Percentiles rank a stretch among this genome's conserved stretches.
These are phyloP conservation scores for Penicillium diatomitis DNA, from an alignment of 495 filamentous ascomycete genomes.

Conservation along the genomic window DNA sequence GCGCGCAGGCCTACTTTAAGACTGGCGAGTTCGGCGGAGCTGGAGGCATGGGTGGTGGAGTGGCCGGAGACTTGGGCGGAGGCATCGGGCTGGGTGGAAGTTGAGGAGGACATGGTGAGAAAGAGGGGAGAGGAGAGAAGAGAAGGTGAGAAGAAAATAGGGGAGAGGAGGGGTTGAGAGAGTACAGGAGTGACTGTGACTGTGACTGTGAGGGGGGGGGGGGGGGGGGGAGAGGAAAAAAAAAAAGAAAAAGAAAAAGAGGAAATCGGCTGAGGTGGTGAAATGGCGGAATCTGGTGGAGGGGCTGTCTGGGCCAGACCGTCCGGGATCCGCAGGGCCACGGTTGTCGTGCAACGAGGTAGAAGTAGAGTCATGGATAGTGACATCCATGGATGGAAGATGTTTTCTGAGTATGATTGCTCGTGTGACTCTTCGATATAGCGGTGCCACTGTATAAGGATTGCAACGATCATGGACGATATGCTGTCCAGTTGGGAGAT, in stretches of 20 bases:
- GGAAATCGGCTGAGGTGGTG: conserved; percentile 4
- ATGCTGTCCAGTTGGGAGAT: too few species aligned
- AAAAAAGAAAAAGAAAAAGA: conserved; percentile 3
- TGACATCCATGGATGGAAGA: too few species aligned
- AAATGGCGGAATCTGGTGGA: conserved; percentile 8
- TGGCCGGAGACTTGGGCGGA: conserved; percentile 41
- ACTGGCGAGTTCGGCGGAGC: conserved; percentile 83
- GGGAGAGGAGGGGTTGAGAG: conserved; percentile 4
- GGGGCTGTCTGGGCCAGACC: too few species aligned
- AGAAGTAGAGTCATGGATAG: too few species aligned
- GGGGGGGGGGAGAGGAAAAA: conserved; percentile 13
- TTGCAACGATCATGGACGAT: too few species aligned
- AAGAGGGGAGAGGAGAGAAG: conserved; percentile 11
- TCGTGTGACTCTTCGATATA: too few species aligned
- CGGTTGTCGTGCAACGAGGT: too few species aligned
- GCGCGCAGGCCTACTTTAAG: conserved; percentile 69
- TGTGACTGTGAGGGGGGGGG: conserved; percentile 13
- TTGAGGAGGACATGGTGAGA: conserved; percentile 47
- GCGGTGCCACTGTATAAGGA: too few species aligned
- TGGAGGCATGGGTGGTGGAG: conserved; percentile 49
- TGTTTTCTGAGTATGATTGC: too few species aligned
- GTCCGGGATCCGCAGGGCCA: too few species aligned
- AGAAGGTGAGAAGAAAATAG: conserved; percentile 23
- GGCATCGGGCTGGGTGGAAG: conserved; percentile 37
- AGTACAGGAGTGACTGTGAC: background rate